phyloP scores from a whole-genome alignment of 2,329 filamentous ascomycete species.

The Claviceps fusiformis region DNA sequence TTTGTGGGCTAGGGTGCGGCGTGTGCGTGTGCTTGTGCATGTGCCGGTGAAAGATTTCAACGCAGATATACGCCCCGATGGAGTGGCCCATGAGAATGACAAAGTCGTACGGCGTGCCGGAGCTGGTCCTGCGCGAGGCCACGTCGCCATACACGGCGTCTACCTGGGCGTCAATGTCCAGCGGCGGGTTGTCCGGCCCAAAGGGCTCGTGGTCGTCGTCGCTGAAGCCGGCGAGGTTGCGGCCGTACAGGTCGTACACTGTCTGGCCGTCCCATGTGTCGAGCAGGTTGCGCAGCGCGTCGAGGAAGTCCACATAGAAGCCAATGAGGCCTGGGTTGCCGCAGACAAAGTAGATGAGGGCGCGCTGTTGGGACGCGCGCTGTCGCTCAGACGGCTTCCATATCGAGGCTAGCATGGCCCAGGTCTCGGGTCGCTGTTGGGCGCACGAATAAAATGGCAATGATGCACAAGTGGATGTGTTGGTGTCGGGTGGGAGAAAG shows the following conservation, averaged over 20 bases:
- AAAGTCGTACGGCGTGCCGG: conserved; percentile 32
- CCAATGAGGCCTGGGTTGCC: conserved; percentile 65
- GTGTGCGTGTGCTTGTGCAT: conserved; percentile 18
- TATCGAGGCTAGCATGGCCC: conserved; percentile 13
- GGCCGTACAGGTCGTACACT: conserved; percentile 42
- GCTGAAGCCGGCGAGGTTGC: conserved; percentile 44
- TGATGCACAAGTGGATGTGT: too few relatives aligned
- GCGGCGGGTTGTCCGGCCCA: conserved; percentile 25
- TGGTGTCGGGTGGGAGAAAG: too few relatives aligned
- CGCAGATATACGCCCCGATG: conserved; percentile 57
- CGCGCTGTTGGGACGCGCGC: conserved; percentile 13
- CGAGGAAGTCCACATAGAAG: conserved; percentile 59
- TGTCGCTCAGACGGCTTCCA: conserved; percentile 16
- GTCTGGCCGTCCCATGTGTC: conserved; percentile 24
- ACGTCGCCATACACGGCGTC: conserved; percentile 26
- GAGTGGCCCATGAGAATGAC: conserved; percentile 62
- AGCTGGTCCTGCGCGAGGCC: conserved; percentile 7
- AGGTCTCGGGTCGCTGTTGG: too few relatives aligned
- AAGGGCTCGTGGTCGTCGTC: conserved; percentile 39
- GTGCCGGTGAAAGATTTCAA: conserved; percentile 52
- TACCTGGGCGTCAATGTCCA: conserved; percentile 41
- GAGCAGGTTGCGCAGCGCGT: conserved; percentile 39
- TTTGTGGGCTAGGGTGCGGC: conserved; percentile 15
- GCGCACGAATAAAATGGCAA: too few relatives aligned
- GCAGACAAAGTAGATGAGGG: conserved; percentile 57